These are phyloP conservation scores for Bimuria novae-zelandiae DNA, from an alignment of 2,329 filamentous ascomycete species.

Conservation along the genomic window DNA sequence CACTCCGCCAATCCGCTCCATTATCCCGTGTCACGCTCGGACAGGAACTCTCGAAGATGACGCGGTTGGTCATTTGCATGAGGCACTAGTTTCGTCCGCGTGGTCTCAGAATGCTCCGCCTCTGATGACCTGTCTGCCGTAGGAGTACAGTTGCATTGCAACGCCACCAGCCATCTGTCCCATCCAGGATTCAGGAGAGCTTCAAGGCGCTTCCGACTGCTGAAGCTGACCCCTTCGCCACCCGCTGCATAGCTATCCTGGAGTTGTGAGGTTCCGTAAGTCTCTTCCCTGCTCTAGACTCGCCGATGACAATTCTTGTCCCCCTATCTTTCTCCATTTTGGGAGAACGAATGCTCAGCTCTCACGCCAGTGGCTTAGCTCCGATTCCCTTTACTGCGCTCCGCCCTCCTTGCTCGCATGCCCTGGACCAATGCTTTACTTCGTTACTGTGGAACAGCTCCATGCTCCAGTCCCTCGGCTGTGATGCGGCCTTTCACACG, in stretches of 20 bases:
- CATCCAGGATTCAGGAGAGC: no score
- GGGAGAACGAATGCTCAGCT: conserved; percentile 11
- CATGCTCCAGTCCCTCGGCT: conserved; percentile 1
- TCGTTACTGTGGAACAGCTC: background rate
- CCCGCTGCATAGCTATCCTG: background rate
- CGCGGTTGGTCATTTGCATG: conserved; percentile 3
- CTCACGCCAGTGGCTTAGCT: conserved; percentile 10
- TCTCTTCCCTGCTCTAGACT: conserved; percentile 6
- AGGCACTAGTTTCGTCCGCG: background rate
- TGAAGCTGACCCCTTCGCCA: conserved; percentile 3
- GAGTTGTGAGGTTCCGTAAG: background rate
- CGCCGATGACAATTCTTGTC: conserved; percentile 5
- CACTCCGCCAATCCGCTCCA: conserved; percentile 1
- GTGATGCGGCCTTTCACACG: background rate
- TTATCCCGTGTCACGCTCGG: conserved; percentile 1
- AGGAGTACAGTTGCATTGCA: conserved; percentile 15
- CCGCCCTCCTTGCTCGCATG: background rate
- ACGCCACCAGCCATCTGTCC: conserved; percentile 4
- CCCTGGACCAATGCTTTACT: conserved; percentile 10
- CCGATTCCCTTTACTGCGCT: conserved; percentile 5
- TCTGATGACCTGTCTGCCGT: conserved; percentile 12
- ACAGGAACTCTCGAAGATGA: background rate
- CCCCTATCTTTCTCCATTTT: conserved; percentile 8
- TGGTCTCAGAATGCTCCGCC: conserved; percentile 11
- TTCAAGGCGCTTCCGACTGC: background rate